Evolutionary conservation across 2,329 filamentous ascomycete genomes (phyloP).

Genomic region (Knoxdaviesia proteae): DNA sequence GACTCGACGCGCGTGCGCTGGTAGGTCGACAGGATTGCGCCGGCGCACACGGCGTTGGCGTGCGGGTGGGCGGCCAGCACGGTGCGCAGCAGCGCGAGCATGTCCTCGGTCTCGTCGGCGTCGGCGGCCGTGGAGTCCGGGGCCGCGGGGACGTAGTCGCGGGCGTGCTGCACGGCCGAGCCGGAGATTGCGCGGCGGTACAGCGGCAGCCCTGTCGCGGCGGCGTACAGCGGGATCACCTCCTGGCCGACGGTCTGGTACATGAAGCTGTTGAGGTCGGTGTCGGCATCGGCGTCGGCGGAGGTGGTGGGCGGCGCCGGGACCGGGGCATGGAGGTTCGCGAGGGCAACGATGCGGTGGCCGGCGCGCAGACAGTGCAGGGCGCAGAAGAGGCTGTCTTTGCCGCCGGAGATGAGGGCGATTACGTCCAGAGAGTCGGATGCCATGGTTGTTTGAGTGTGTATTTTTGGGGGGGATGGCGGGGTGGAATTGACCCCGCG

Average conservation of each 20-base stretch:
- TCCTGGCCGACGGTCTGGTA: constrained; percentile 93
- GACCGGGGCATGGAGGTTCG: constrained; percentile 44
- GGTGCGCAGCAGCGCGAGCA: constrained; percentile 51
- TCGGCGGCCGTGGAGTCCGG: constrained; percentile 7
- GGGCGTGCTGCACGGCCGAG: constrained; percentile 42
- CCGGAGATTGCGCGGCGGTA: constrained; percentile 65
- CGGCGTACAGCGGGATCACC: constrained; percentile 65
- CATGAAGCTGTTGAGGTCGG: constrained; percentile 89
- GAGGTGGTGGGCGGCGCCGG: constrained; percentile 18
- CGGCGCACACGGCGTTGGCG: constrained; percentile 71
- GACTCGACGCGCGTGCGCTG: constrained; percentile 92
- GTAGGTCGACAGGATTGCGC: constrained; percentile 86
- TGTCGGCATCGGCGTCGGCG: constrained; percentile 1
- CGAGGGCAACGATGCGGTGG: constrained; percentile 68
- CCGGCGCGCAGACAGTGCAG: constrained; percentile 77
- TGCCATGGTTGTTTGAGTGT: constrained; percentile 13
- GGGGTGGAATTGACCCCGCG: not conserved
- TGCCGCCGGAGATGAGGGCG: constrained; percentile 83
- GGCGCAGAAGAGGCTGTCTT: constrained; percentile 88
- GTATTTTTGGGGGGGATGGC: constrained; percentile 1
- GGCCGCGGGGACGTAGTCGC: constrained; percentile 37
- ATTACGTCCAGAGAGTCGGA: constrained; percentile 50
- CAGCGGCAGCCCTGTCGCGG: constrained; percentile 60
- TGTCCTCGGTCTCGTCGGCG: constrained; percentile 75
- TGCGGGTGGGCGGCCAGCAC: constrained; percentile 52